These are phyloP conservation scores for Trametes hirsuta DNA, from an alignment of 1,284 basidiomycete genomes.

Conservation along the genomic window DNA sequence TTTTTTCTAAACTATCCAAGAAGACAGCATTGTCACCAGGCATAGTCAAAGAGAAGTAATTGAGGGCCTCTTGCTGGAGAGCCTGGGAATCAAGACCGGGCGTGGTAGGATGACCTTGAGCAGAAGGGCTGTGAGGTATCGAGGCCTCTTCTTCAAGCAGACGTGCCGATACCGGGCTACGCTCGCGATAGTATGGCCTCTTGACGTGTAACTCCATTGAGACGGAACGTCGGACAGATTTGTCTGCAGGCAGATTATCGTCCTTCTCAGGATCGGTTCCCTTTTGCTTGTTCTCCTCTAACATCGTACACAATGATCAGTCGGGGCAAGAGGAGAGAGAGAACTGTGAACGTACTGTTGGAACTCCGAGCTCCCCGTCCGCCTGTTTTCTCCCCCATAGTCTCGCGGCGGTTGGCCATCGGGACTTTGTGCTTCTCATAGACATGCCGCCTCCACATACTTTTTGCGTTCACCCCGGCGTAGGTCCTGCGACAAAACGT, in stretches of 20 bases:
- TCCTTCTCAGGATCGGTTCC: neutral
- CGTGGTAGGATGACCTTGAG: constrained; percentile 7
- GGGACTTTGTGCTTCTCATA: constrained; percentile 86
- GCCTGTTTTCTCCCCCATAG: constrained; percentile 51
- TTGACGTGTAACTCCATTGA: neutral
- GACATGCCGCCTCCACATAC: constrained; percentile 85
- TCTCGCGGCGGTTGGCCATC: constrained; percentile 80
- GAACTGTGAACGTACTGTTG: constrained; percentile 52
- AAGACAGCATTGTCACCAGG: constrained; percentile 1
- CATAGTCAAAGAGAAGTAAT: neutral
- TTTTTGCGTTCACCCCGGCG: constrained; percentile 82
- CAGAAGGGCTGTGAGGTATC: neutral
- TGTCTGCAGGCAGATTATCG: neutral
- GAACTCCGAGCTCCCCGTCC: constrained; percentile 62
- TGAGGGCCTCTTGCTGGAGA: constrained; percentile 1
- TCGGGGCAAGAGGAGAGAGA: neutral
- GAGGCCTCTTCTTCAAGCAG: neutral
- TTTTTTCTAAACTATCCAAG: neutral
- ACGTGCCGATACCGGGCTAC: neutral
- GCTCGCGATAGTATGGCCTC: neutral
- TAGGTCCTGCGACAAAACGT: constrained; percentile 81
- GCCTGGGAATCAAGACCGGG: constrained; percentile 11
- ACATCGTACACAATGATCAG: neutral
- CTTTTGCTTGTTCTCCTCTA: constrained; percentile 33
- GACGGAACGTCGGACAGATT: constrained; percentile 2